Base-by-base conservation (phyloP, 2,329 filamentous ascomycete species). In the Venturiaceae sp. region DNA sequence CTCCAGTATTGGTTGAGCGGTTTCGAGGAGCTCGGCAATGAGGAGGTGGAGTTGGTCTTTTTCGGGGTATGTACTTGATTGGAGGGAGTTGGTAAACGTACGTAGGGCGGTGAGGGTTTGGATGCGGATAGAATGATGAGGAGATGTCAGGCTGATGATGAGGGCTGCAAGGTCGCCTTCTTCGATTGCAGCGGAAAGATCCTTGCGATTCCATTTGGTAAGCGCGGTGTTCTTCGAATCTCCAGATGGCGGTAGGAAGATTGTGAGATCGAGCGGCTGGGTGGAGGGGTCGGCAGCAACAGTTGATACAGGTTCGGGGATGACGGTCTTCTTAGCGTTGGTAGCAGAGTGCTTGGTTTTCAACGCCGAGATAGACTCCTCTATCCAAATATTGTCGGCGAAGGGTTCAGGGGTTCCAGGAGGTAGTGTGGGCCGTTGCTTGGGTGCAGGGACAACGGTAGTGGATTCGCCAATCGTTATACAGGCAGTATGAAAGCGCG, bases 21-120 rank as follows among this genome's bases (percentile, higher is more conserved):
- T 94, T 70, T 96, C 91, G 14, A 85, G 79, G 6, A 95, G 71
- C 71, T 96, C 92, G 59, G 84, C 88, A 1, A 94, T 78, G 3
- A 96, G 80, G 9, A 96, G 78, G 76, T 88, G 92, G 5, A 92
- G 75, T 61, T 92, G 86, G 37, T 89, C 84, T 66, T 85, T 87
- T 66, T 95, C 90, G 50, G 85, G 80, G 65, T 91, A 85, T 9
- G 14, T 30, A 16, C 44, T 28, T 56, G 83, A 83, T 68, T 85
- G 80, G 53, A 63, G 53, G 41, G 56, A 61, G 60, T 61, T 60
- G 39, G 53, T 58, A 32, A 41, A 33, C 36, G 37, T 47, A 9
- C 34, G 52, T 1, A 56, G 11, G 7, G 41, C 47, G n/a, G 34
- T 82, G 19, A 87, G 75, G 5, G 90, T 88, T 73, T 96, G 90